Base-by-base conservation (phyloP, 345 rosid species). In the Citropsis articulata region DNA sequence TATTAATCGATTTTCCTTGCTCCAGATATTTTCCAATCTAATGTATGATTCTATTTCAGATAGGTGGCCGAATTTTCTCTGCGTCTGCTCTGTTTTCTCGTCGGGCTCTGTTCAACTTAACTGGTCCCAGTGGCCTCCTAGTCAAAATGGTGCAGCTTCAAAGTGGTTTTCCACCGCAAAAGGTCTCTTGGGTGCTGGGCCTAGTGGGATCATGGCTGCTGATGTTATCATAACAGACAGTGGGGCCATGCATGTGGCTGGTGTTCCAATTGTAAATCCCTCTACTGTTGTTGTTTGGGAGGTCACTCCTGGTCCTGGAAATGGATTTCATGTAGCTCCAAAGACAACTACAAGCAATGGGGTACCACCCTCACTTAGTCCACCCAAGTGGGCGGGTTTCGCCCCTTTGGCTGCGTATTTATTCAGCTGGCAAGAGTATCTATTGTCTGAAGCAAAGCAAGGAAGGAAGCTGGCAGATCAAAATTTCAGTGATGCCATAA, bases 151-250 rank as follows among this genome's bases (percentile, higher is more conserved):
- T 84, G 78, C 90, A 70, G 78, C 86, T 9, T 90, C 89, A 24
- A 91, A 86, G 85, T 96, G 99, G 99, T 96, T 96, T 88, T 85
- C 82, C 88, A 91, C 99, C n/a, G 91, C 91, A 89, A 96, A 91
- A 87, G 99, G 97, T 77, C 94, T 96, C 70, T 85, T 96, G 90
- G 99, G 99, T 82, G 98, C 99, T 64, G 99, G 99, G 45, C 99
- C 99, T 78, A 94, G 99, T 84, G 98, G 99, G 56, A 96, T 96
- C 81, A 94, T 96, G 99, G 98, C 99, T 83, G 99, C 98, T 75
- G 99, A 96, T 93, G 98, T 97, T 64, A 94, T 96, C 64, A 83
- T 94, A 86, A 96, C 98, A 2, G 98, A 96, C 78, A 92, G 93
- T 78, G 99, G 99, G 76, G 97, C 97, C 70, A 88, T 96, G 97